A percentile compares a stretch with the other conserved stretches of the same genome.
Evolutionary conservation across 306 rosid genomes (phyloP).

Genomic region (Begonia masoniana): DNA sequence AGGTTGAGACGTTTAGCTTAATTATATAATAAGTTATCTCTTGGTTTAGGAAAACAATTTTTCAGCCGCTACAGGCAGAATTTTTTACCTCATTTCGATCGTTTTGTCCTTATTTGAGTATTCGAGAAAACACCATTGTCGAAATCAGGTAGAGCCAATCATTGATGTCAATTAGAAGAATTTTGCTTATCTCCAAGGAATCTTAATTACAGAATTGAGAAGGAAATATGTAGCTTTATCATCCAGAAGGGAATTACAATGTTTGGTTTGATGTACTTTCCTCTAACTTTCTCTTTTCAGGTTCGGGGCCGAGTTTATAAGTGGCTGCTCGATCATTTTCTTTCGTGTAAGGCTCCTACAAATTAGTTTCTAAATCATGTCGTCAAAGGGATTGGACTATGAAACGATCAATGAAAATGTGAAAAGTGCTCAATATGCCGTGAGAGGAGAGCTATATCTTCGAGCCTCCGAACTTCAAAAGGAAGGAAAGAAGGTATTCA

Average conservation of each 20-base stretch:
- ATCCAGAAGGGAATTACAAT: not conserved
- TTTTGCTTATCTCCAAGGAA: no score
- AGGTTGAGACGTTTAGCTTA: no score
- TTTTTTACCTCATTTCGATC: no score
- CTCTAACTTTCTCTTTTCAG: conserved; percentile 10
- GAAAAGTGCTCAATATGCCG: conserved; percentile 91
- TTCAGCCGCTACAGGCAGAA: no score
- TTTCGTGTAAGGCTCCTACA: conserved; percentile 13
- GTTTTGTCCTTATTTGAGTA: no score
- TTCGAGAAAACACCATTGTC: no score
- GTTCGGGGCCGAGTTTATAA: conserved; percentile 17
- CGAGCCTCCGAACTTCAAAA: conserved; percentile 95
- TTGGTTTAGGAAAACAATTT: no score
- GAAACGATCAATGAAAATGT: conserved; percentile 75
- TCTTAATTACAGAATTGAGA: not conserved
- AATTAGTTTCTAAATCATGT: conserved; percentile 49
- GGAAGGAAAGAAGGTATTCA: conserved; percentile 81
- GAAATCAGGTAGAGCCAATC: no score
- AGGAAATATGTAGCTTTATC: not conserved
- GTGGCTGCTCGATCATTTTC: conserved; percentile 8
- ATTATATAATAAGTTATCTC: no score
- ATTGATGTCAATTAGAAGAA: not conserved
- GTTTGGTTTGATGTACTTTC: not conserved
- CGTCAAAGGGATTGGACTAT: conserved; percentile 65
- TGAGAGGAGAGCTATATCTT: conserved; percentile 90